Evolutionary conservation across 1,284 basidiomycete species (phyloP), one percentile per base, ranked within the genome.

Genomic region (Microbotryum lychnidis-dioicae): DNA sequence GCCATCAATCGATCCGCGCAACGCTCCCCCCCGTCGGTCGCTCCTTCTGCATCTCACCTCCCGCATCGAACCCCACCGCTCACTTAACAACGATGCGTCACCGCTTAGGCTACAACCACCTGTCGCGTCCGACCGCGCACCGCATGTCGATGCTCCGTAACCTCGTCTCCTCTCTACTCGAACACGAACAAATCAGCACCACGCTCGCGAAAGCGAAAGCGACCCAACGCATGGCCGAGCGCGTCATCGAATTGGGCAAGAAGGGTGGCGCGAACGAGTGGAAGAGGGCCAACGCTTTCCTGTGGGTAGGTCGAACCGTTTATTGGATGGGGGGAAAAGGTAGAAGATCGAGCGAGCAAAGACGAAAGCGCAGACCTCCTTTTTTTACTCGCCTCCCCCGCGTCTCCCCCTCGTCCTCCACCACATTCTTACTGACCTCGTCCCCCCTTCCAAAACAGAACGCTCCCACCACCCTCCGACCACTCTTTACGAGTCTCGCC

Each of bases 181-280:
- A 97, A 74, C 92, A 98, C 77, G 91, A 97, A 74, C 87, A 91
- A 73, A 94, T 99, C 75, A 87, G 88, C 75, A 98, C 96, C 6
- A 99, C 96, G 0, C 79, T 97, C 31, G 88, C 96, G 25, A 98
- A 98, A 76, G 96, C 96, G 2, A 87, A 89, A 74, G 92, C 97
- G 73, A 80, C 92, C 5, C 89, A 90, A 12, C 83, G 90, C 67
- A 78, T 96, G 58, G 92, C 92, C 48, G 96, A 99, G 75, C 96
- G 96, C 84, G 90, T 90, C 60, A 93, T 96, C 69, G 88, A 89
- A 1, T 78, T 90, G 69, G 91, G 89, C 66, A 96, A 94, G 79
- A 85, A 84, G 73, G 86, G 86, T 58, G 57, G 54, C 10, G 57
- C 60, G 47, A 33, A 42, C 21, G 56, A 64, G 56, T 66, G 62